phyloP scores from a whole-genome alignment of 768 basidiomycete genomes.

The Tricholoma saponaceum region DNA sequence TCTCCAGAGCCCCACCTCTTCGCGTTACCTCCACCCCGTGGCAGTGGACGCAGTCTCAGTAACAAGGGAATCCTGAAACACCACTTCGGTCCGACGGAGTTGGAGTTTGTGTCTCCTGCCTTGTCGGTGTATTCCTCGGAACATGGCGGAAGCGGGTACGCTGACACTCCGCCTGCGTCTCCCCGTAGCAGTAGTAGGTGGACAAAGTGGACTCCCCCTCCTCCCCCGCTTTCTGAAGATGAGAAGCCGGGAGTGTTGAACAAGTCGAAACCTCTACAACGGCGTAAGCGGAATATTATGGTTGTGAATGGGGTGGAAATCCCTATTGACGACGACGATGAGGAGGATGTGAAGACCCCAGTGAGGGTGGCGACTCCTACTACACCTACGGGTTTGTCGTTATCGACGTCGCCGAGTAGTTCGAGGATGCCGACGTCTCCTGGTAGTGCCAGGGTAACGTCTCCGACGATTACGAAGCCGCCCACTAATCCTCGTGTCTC shows the following conservation, averaged over 20 bases:
- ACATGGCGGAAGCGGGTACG: background rate
- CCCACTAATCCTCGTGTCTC: too few species aligned
- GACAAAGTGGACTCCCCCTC: background rate
- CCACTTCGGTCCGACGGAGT: background rate
- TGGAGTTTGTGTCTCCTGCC: background rate
- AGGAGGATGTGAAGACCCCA: slow-evolving; percentile 9
- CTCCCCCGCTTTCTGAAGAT: background rate
- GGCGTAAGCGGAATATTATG: slow-evolving; percentile 29
- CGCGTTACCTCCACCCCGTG: slow-evolving; percentile 16
- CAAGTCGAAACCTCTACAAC: background rate
- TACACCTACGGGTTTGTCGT: too few species aligned
- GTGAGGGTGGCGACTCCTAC: too few species aligned
- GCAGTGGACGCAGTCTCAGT: background rate
- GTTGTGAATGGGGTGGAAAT: slow-evolving; percentile 38
- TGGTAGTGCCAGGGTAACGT: too few species aligned
- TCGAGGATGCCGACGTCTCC: too few species aligned
- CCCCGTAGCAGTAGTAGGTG: background rate
- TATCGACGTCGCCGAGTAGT: too few species aligned
- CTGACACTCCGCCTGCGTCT: background rate
- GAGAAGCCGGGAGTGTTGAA: background rate
- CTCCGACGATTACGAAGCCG: too few species aligned
- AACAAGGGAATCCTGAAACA: background rate
- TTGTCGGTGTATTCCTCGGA: slow-evolving; percentile 1
- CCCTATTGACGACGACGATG: slow-evolving; percentile 31
- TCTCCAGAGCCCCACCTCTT: slow-evolving; percentile 29